phyloP scores from a whole-genome alignment of 345 rosid genomes.

The Brassica rapa region DNA sequence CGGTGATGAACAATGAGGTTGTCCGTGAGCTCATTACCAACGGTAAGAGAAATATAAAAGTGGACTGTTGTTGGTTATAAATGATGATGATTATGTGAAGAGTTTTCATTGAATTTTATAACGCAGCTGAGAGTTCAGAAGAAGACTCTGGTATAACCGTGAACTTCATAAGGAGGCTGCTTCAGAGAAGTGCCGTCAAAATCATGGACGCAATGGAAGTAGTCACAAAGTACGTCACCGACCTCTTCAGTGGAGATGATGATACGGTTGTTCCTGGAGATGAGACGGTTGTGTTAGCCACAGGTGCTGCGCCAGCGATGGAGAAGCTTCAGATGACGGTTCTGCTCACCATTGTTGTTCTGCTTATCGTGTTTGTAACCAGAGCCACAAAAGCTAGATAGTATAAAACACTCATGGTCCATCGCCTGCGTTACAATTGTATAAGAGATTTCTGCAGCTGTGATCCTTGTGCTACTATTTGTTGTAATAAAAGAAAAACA shows the following conservation, averaged over 20 bases:
- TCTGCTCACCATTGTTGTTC: conserved; percentile 62
- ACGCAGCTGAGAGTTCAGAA: conserved; percentile 40
- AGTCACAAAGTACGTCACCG: conserved; percentile 50
- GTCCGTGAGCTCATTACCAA: conserved; percentile 62
- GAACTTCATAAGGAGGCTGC: conserved; percentile 51
- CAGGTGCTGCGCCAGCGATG: conserved; percentile 46
- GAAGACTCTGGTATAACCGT: conserved; percentile 45
- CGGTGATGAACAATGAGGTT: conserved; percentile 72
- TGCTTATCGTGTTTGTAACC: conserved; percentile 69
- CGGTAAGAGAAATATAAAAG: neutral
- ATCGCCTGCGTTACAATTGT: neutral
- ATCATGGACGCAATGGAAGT: conserved; percentile 52
- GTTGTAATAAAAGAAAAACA: conserved; percentile 18
- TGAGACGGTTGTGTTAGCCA: conserved; percentile 38
- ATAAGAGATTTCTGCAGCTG: neutral
- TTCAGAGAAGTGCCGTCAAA: conserved; percentile 51
- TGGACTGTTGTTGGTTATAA: neutral
- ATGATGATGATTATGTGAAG: neutral
- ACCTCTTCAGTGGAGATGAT: conserved; percentile 44
- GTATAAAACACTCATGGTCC: neutral
- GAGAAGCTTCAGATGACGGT: conserved; percentile 69
- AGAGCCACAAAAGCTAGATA: conserved; percentile 49
- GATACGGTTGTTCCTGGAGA: conserved; percentile 26
- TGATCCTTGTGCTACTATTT: conserved; percentile 7
- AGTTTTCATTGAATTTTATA: neutral